A percentile compares a stretch with the other conserved stretches of the same genome.
phyloP scores from a whole-genome alignment of 1,284 basidiomycete species.

The Sphaerobolus stellatus region DNA sequence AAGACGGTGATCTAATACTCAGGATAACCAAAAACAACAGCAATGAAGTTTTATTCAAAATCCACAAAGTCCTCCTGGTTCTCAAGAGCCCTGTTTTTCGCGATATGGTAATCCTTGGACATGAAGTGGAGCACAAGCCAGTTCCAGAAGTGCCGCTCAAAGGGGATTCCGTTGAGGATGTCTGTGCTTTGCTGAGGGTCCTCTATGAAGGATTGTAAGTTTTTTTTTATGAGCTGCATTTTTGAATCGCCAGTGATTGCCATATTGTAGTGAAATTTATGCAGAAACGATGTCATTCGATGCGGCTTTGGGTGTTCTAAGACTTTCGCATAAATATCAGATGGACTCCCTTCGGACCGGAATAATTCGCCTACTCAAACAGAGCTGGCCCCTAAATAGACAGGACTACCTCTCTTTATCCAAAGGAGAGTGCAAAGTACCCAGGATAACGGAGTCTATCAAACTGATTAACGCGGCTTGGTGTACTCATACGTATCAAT shows the following conservation, averaged over 20 bases:
- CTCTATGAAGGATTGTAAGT: conserved; percentile 7
- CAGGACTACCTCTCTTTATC: neutral
- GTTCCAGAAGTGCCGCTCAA: conserved; percentile 2
- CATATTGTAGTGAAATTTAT: neutral
- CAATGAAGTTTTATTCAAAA: neutral
- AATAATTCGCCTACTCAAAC: neutral
- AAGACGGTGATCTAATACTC: conserved; percentile 2
- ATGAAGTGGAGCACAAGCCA: neutral
- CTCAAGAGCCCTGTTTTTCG: neutral
- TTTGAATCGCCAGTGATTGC: neutral
- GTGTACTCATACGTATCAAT: neutral
- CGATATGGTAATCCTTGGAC: neutral
- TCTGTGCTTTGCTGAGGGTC: neutral
- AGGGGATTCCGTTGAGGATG: conserved; percentile 4
- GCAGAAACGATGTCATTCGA: neutral
- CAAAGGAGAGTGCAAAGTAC: neutral
- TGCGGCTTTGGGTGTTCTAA: neutral
- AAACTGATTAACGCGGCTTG: conserved; percentile 2
- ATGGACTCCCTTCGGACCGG: neutral
- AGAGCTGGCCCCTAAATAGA: conserved; percentile 4
- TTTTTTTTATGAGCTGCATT: neutral
- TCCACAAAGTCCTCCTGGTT: neutral
- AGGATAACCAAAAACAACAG: neutral
- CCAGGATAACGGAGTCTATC: neutral
- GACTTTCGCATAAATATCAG: conserved; percentile 2